Evolutionary conservation across 495 filamentous ascomycete genomes (phyloP), one percentile per base, ranked within the genome.

Genomic region (Penicillium waksmanii): DNA sequence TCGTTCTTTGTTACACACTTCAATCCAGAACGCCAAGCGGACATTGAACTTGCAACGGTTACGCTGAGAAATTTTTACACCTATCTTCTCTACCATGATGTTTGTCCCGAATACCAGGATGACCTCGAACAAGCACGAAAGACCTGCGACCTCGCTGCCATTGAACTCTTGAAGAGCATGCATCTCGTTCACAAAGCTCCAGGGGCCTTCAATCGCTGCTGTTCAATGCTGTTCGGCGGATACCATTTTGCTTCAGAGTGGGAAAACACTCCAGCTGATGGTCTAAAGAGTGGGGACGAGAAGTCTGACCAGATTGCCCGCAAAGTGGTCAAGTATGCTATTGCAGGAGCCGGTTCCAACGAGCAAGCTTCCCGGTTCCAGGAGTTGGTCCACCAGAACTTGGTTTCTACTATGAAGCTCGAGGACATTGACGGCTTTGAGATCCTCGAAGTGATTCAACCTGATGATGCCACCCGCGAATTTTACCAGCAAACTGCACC

Each of bases 61-160:
- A 84, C 95, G 5, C 78, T 97, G 48, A 83, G 82, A 51, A 96
- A 95, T 72, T 97, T 97, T 71, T 83, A 96, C 57, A 92, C 92
- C 62, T 98, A 97, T 64, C 80, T 97, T 9, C 77, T 92, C 12
- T 82, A 83, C 56, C 94, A 97, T 65, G 80, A 89, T 36, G 95
- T 96, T 13, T 96, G 91, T 61, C 89, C 89, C 3, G 95, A 98
- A 63, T 87, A 93, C 69, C 75, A 65, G 1, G 77, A 80, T 1
- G 82, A 90, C 60, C 80, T 98, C 51, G 70, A 83, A 27, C 79
- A 77, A 3, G 93, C 93, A 2, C 79, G 87, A 21, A 68, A 64
- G 3, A 69, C 92, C 42, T 97, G 93, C 64, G 82, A 89, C 25
- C 63, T 79, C 23, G 92, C 90, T 12, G 77, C 85, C 9, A 74